Conservation (phyloP, 208 protist genomes). For the Trypanosoma boissoni region DNA sequence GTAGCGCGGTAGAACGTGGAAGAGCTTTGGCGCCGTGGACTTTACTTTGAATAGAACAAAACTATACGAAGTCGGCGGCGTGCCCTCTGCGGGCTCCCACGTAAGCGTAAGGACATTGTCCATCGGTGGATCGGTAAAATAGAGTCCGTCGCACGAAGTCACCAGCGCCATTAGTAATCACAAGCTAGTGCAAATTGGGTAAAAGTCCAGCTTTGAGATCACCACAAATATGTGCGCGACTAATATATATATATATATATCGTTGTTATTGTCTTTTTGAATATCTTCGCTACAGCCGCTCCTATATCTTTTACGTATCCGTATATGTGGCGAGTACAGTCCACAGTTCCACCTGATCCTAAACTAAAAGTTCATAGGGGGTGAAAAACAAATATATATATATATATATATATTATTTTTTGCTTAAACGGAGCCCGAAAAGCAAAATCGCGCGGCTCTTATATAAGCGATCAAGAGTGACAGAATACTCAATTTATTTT, state of each 20-base stretch:
- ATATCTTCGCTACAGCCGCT: too few relatives aligned
- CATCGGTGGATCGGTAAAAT: constrained; percentile 52
- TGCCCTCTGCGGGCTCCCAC: constrained; percentile 27
- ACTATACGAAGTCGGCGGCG: constrained; percentile 31
- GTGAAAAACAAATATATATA: constrained; percentile 10
- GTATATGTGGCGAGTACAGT: too few relatives aligned
- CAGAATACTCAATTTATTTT: too few relatives aligned
- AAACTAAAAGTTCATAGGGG: constrained; percentile 4
- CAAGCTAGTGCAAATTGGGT: too few relatives aligned
- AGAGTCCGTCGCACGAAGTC: constrained; percentile 56
- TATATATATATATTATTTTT: constrained; percentile 1
- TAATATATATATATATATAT: too few relatives aligned
- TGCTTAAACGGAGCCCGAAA: too few relatives aligned
- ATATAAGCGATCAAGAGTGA: too few relatives aligned
- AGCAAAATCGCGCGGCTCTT: too few relatives aligned
- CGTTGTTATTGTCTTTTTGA: too few relatives aligned
- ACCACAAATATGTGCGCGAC: too few relatives aligned
- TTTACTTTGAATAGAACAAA: constrained; percentile 79
- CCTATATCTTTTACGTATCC: too few relatives aligned
- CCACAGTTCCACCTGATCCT: neutral
- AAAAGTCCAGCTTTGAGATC: too few relatives aligned
- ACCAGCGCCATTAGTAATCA: constrained; percentile 42
- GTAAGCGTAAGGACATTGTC: constrained; percentile 65
- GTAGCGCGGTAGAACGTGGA: constrained; percentile 77
- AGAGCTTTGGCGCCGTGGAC: constrained; percentile 64